phyloP scores from a whole-genome alignment of 257 asterid species.

The Cynanchum wilfordii region DNA sequence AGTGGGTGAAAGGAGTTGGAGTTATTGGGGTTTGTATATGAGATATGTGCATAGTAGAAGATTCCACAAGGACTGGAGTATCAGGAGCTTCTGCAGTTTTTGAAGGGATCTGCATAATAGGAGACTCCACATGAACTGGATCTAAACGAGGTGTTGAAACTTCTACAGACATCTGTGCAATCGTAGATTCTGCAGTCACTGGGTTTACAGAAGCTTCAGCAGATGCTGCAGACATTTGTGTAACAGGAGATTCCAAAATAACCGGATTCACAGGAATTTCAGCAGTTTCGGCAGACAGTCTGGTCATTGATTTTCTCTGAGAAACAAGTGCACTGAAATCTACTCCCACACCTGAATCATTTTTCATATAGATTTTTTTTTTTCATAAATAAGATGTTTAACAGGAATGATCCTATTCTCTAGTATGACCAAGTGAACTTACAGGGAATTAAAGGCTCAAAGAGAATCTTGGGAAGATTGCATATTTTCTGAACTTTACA shows the following conservation, averaged over 20 bases:
- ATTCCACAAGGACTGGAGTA: conserved; percentile 5
- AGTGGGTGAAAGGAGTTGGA: conserved; percentile 55
- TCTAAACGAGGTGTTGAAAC: conserved; percentile 11
- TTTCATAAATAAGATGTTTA: neutral
- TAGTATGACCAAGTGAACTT: conserved; percentile 24
- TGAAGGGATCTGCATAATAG: conserved; percentile 11
- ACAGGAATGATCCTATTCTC: neutral
- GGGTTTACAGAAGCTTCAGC: conserved; percentile 13
- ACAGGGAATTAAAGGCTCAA: conserved; percentile 63
- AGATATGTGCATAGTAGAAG: conserved; percentile 18
- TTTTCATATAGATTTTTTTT: neutral
- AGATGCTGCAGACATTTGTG: conserved; percentile 6
- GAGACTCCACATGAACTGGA: conserved; percentile 9
- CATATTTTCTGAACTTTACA: conserved; percentile 46
- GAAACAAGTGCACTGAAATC: conserved; percentile 25
- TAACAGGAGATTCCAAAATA: neutral
- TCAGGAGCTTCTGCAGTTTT: conserved; percentile 19
- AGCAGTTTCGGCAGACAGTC: conserved; percentile 14
- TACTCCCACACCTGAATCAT: conserved; percentile 38
- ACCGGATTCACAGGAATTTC: conserved; percentile 14
- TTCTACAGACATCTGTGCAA: conserved; percentile 8
- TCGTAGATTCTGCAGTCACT: conserved; percentile 2
- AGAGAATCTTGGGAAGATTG: conserved; percentile 40
- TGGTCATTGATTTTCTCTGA: conserved; percentile 15
- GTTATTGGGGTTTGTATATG: conserved; percentile 45